Base-by-base conservation (phyloP, 2,329 filamentous ascomycete genomes). In the Xylaria sp. region DNA sequence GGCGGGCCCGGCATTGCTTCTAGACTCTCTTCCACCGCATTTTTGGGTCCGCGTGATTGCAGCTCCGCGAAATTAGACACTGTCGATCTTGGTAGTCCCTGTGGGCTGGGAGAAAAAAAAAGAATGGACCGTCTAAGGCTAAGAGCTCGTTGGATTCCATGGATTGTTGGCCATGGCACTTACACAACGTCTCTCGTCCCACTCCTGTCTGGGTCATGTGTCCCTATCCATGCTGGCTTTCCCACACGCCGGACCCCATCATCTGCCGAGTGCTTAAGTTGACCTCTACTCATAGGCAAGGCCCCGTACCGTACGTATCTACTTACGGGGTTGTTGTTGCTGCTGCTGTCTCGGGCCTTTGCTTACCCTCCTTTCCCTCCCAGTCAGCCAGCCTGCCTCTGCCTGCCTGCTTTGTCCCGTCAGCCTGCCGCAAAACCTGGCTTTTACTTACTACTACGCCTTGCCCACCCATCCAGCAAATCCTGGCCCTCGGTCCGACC, bases 131-230 rank as follows among this genome's bases (percentile, higher is more conserved):
- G 42, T 55, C 54, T 48, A 44, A 52, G 47, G 39, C 47, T 52
- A 55, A 42, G 44, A 49, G 56, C 58, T 56, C 48, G 41, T 56
- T 55, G 21, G 52, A 41, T 48, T 56, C 48, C 40, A 54, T 55
- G 21, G 52, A 41, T 48, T 48, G 44, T 52, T 50, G 39, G 50
- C 52, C 52, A 43, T 45, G 48, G 48, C 48, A 54, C 48, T 47
- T 51, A 48, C 48, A 56, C 53, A 46, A 49, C 46, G 7, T 45
- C 38, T 45, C 38, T 49, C 37, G 58, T 61, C 56, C 58, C 58
- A 61, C 58, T 56, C 47, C 56, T n/a, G n/a, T n/a, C n/a, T n/a
- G 56, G 58, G 58, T 61, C 55, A 61, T 56, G 58, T 60, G 52
- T 55, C 49, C 56, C 49, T n/a, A 56, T 56, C 49, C 54, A 34